Evolutionary conservation across 139 green algal genomes (phyloP).

Genomic region (Volvox africanus): DNA sequence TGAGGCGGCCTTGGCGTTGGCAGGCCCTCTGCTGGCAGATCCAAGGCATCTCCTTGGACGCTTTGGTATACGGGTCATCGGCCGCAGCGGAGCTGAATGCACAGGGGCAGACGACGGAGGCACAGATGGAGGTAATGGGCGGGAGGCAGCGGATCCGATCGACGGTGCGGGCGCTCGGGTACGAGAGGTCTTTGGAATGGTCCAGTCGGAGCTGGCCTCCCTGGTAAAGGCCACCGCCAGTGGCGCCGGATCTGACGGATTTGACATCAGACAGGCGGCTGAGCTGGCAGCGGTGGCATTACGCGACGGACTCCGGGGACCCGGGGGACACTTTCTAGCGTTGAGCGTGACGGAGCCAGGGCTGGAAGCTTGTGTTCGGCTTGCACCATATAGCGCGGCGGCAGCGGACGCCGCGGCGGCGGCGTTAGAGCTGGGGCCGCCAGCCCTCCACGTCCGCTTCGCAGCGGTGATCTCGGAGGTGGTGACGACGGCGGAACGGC

Average conservation of each 20-base stretch:
- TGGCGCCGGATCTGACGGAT: too few species aligned
- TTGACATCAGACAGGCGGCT: not conserved
- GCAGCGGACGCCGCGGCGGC: not conserved
- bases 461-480: not conserved
- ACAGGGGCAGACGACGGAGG: not conserved
- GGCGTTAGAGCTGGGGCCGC: not conserved
- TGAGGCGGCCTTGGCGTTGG: not conserved
- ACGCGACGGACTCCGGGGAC: not conserved
- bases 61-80: not conserved
- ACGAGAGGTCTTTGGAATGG: not conserved
- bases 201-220: not conserved
- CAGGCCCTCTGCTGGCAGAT: not conserved
- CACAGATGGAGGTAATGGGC: not conserved
- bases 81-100: not conserved
- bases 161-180: not conserved
- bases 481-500: slow-evolving; percentile 20
- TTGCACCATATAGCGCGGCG: slow-evolving; percentile 1
- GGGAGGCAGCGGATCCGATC: not conserved
- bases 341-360: not conserved
- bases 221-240: not conserved
- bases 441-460: slow-evolving; percentile 9
- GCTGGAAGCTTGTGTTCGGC: not conserved
- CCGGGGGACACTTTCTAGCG: not conserved
- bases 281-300: slow-evolving; percentile 12
- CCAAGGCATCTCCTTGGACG: not conserved